These are phyloP conservation scores for Pseudoscleropodium purum DNA, from an alignment of 225 moss, liverwort and hornwort species.

Conservation along the genomic window DNA sequence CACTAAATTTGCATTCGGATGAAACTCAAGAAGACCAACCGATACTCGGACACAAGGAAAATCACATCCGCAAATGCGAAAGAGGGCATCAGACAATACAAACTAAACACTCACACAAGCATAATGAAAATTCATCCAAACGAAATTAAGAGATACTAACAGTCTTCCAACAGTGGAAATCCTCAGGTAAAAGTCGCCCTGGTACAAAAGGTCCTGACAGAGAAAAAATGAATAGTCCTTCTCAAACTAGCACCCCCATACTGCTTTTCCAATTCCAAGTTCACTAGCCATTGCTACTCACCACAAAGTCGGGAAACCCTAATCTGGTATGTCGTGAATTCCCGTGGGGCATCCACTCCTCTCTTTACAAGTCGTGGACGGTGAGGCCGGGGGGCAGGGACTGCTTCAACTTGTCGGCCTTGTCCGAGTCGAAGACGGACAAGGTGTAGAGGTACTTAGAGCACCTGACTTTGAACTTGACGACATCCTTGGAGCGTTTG, in stretches of 20 bases:
- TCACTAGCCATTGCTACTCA: not conserved
- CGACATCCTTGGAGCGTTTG: constrained; percentile 95
- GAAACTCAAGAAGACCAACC: not conserved
- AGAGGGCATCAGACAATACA: not conserved
- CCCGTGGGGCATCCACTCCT: not conserved
- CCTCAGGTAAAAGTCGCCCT: not conserved
- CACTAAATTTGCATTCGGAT: not conserved
- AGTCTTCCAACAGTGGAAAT: not conserved
- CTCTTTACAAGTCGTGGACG: constrained; percentile 56
- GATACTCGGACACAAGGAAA: not conserved
- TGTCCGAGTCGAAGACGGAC: constrained; percentile 85
- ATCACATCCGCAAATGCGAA: not conserved
- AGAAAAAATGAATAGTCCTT: not conserved
- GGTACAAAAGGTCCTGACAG: not conserved
- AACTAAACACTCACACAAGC: not conserved
- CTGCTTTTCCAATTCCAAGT: not conserved
- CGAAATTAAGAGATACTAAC: not conserved
- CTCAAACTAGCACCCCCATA: not conserved
- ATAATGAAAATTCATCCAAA: not conserved
- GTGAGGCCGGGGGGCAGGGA: constrained; percentile 80
- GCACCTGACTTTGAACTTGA: constrained; percentile 96
- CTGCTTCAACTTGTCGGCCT: constrained; percentile 98
- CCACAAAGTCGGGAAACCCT: not conserved
- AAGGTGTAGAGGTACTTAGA: constrained; percentile 93
- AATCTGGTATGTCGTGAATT: not conserved